A percentile compares a stretch with the other conserved stretches of the same genome.
Conservation (phyloP, 768 basidiomycete genomes). For the Suillus bovinus region DNA sequence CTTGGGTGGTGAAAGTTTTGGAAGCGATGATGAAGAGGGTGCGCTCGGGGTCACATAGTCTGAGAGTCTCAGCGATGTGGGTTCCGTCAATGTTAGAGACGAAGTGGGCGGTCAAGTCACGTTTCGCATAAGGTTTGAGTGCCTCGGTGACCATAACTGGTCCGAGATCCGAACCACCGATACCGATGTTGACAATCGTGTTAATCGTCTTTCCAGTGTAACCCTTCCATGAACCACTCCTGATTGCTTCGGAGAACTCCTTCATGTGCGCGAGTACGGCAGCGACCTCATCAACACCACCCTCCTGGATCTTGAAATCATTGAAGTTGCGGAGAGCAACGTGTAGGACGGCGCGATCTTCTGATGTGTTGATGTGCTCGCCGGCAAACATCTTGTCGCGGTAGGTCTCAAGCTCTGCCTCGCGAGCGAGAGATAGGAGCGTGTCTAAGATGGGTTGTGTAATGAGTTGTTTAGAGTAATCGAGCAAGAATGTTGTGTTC, state of each 20-base stretch:
- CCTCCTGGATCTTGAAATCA: slow-evolving; percentile 79
- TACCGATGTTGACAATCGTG: slow-evolving; percentile 97
- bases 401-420: slow-evolving; percentile 81
- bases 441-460: slow-evolving; percentile 78
- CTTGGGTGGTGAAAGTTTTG: slow-evolving; percentile 99
- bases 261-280: slow-evolving; percentile 90
- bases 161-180: slow-evolving; percentile 96
- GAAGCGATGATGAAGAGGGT: slow-evolving; percentile 99
- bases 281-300: slow-evolving; percentile 79
- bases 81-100: slow-evolving; percentile 99
- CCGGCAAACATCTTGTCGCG: slow-evolving; percentile 95
- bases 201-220: slow-evolving; percentile 96
- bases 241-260: slow-evolving; percentile 80
- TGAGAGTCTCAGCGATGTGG: slow-evolving; percentile 90
- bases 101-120: slow-evolving; percentile 84
- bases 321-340: slow-evolving; percentile 83
- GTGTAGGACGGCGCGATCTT: slow-evolving; percentile 96
- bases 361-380: slow-evolving; percentile 97
- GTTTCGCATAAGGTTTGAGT: slow-evolving; percentile 88
- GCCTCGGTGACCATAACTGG: slow-evolving; percentile 99
- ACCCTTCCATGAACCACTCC: slow-evolving; percentile 91
- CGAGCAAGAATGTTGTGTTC: slow-evolving; percentile 81
- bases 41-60: slow-evolving; percentile 81
- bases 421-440: slow-evolving; percentile 78
- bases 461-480: slow-evolving; percentile 97